Evolutionary conservation across 148 eudicot genomes (phyloP), one percentile per base, ranked within the genome.

Genomic region (Vaccinium macrocarpon): DNA sequence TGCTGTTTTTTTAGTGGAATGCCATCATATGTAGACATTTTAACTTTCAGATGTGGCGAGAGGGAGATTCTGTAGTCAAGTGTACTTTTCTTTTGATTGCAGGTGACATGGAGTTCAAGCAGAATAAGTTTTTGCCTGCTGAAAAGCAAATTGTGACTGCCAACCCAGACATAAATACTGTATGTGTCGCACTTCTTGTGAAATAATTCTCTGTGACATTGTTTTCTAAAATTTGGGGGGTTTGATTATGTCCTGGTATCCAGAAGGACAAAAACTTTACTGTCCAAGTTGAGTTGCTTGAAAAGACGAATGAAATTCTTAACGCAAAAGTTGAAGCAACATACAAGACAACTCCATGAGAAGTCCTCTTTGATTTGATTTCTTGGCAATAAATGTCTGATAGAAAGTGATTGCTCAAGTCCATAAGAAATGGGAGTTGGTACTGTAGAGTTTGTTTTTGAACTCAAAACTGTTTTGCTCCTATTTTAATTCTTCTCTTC

Each of bases 141-240:
- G 99, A 97, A 84, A 97, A 90, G 92, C 98, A 97, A 88, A 89
- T 97, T 87, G 96, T 97, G 85, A 97, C 99, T 61, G 97, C 99
- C 53, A 90, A 91, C 81, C 99, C 99, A 10, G 98, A 97, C 86
- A 89, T 97, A 78, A 97, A 92, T 86, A 88, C 84, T 84, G 99
- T 97, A 89, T 42, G 95, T 87, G 76, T 64, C 86, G 53, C 81
- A 25, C 80, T 59, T 23, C 18, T 53, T 79, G 5, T 68, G 57
- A 38, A 7, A 52, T 32, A 21, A 42, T 55, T 79, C 3, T 55
- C 16, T 2, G 5, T 79, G 42, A 15, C 46, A 29, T 78, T 78
- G 57, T 11, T 50, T 76, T 76, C 19, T 76, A 11, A 8, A 49
- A 4, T 9, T 11, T 10, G 3, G 8, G 50, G 32, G 35, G 5